Evolutionary conservation across 352 stramenopile genomes (phyloP), one percentile per base, ranked within the genome.

Genomic region (Phytopythium litorale): DNA sequence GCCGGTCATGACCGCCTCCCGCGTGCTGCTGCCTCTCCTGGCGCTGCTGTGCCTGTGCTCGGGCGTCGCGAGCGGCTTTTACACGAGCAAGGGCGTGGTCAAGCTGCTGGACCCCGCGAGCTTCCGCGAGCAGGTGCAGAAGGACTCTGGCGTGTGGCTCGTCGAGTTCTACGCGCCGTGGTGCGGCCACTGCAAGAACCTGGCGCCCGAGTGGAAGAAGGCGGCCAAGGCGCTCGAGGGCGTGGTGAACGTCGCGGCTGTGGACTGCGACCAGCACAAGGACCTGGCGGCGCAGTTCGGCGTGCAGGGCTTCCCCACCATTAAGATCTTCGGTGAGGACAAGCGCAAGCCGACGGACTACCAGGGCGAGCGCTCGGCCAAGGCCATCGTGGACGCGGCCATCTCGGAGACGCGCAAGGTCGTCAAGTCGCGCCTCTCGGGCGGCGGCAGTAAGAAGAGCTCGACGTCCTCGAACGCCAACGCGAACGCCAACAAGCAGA

Each of bases 151-250:
- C 16, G 76, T 96, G 67, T 98, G 92, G 91, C 56, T 98, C n/a
- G 91, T 98, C 21, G 89, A 98, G 72, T 98, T 98, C 66, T 98
- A 97, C 56, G 94, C 94, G 53, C 94, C 94, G 45, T 98, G 92
- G 92, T 98, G 92, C 62, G 94, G 94, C 38, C 94, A 98, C 76
- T 98, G 94, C 81, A 96, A 97, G 78, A 81, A 87, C 62, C 81
- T 98, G 42, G 85, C 87, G 21, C 94, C 94, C 2, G 91, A 98
- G 69, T 98, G 88, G 83, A 91, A 95, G 73, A 92, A 94, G 61
- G 91, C 90, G 4, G 91, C 93, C 32, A 91, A 91, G 67, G 87
- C 85, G 46, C 71, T 98, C 6, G 78, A 92, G 19, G 89, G 89
- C 33, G 79, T 97, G 33, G 92, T 98, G 33, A 97, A 97, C 38